These are phyloP conservation scores for Eucalyptus tenuipes DNA, from an alignment of 345 rosid species.

Conservation along the genomic window DNA sequence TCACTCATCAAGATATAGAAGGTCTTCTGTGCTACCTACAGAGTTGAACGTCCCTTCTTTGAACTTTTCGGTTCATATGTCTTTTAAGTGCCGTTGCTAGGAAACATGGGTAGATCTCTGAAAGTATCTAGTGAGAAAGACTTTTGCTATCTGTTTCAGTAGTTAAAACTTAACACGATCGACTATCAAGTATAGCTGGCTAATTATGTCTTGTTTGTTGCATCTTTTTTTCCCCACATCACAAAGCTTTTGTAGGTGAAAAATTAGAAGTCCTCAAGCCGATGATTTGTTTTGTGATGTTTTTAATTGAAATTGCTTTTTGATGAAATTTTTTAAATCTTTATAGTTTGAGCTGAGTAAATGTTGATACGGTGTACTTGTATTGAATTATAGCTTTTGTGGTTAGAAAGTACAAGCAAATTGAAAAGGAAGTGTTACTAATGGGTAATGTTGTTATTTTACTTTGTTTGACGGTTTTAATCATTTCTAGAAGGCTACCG, in stretches of 20 bases:
- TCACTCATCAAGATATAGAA: background rate
- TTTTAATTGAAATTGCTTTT: background rate
- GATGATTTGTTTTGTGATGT: background rate
- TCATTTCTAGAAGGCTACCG: background rate
- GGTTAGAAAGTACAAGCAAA: background rate
- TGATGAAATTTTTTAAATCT: background rate
- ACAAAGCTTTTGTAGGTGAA: background rate
- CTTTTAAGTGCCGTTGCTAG: background rate
- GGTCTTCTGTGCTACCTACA: background rate
- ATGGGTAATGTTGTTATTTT: background rate
- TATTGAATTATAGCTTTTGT: background rate
- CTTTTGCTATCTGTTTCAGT: background rate
- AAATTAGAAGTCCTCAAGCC: background rate
- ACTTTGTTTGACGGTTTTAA: background rate
- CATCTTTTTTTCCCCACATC: background rate
- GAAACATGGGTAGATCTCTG: background rate
- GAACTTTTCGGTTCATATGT: background rate
- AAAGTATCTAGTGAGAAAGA: background rate
- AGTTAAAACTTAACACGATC: background rate
- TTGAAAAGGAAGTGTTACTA: background rate
- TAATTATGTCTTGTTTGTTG: background rate
- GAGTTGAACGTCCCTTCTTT: background rate
- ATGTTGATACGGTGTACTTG: background rate
- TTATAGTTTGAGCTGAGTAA: background rate
- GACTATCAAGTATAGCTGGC: background rate